Conservation (phyloP, 208 protist genomes). For the Leptomonas seymouri region DNA sequence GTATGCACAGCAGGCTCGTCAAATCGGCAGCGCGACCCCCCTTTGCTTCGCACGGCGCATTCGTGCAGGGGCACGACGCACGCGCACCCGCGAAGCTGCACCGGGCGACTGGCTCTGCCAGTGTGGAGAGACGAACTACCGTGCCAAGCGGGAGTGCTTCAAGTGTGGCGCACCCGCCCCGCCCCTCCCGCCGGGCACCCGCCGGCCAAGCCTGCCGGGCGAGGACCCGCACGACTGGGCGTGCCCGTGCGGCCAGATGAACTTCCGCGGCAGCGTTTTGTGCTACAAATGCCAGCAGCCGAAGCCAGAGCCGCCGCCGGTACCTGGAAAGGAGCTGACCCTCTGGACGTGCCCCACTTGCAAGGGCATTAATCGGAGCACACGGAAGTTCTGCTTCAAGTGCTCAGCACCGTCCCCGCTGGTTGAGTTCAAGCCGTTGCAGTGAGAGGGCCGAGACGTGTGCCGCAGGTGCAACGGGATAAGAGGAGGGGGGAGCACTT, state of each 20-base stretch:
- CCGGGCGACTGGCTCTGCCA: slow-evolving; percentile 89
- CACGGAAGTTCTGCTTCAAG: slow-evolving; percentile 86
- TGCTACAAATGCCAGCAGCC: slow-evolving; percentile 88
- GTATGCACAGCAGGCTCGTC: not conserved
- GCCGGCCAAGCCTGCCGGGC: slow-evolving; percentile 79
- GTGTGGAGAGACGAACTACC: slow-evolving; percentile 88
- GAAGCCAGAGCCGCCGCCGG: slow-evolving; percentile 78
- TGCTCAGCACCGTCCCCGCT: slow-evolving; percentile 75
- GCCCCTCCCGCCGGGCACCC: slow-evolving; percentile 84
- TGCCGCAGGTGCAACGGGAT: too few relatives aligned
- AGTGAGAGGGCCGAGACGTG: too few relatives aligned
- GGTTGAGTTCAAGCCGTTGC: slow-evolving; percentile 63
- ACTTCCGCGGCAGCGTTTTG: slow-evolving; percentile 83
- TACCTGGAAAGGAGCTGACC: slow-evolving; percentile 77
- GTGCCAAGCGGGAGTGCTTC: slow-evolving; percentile 89
- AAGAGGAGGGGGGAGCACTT: too few relatives aligned
- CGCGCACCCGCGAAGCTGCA: slow-evolving; percentile 66
- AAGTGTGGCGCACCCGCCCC: slow-evolving; percentile 89
- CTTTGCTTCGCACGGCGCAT: slow-evolving; percentile 55
- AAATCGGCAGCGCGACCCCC: slow-evolving; percentile 14
- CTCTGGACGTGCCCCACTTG: slow-evolving; percentile 89
- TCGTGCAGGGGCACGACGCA: slow-evolving; percentile 28
- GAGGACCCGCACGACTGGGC: slow-evolving; percentile 92
- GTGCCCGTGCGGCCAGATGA: slow-evolving; percentile 92
- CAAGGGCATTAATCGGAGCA: slow-evolving; percentile 80